Base-by-base conservation (phyloP, 2,329 filamentous ascomycete genomes). In the Cytospora leucostoma region DNA sequence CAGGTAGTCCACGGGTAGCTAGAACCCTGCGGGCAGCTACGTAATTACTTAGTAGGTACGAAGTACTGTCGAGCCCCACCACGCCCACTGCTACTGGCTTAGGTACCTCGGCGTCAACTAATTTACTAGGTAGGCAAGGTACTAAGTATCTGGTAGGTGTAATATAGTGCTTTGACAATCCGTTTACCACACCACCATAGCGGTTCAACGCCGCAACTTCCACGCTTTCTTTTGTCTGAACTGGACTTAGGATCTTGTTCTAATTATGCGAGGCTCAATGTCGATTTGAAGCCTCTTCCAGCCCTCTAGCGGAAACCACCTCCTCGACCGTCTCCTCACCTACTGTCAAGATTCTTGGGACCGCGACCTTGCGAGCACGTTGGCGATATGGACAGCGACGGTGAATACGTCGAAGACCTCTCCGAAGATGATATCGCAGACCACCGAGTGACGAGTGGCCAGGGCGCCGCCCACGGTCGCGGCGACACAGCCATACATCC, bases 341-440 rank as follows among this genome's bases (percentile, higher is more conserved):
- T 47, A 44, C 17, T 15, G 17, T 44, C 2, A 8, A 32, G n/a
- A 40, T 50, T 19, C 11, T 37, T 21, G 27, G 27, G 58, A 37
- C 51, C 8, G 15, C 32, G 51, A 49, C 12, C 17, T 15, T 34
- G 32, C 32, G n/a, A 27, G 27, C 21, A n/a, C 19, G 21, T 51
- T 19, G 51, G 51, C 35, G 56, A 66, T 67, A 91, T 91, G 89
- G 64, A 65, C 19, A 65, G 64, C 54, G 89, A 91, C 72, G 88
- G 85, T 74, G 88, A 91, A 68, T 91, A 86, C 73, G 82, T 89
- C 68, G 83, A 86, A 65, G 84, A 84, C 70, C 79, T 81, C 73
- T 89, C 87, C 32, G 87, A 89, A 69, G 88, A 90, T 70, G 88
- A 89, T 67, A 80, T 87, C 65, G 77, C 80, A 66, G 79, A 80